phyloP scores from a whole-genome alignment of 805 yeast genomes.

The Middelhovenomyces tepae region DNA sequence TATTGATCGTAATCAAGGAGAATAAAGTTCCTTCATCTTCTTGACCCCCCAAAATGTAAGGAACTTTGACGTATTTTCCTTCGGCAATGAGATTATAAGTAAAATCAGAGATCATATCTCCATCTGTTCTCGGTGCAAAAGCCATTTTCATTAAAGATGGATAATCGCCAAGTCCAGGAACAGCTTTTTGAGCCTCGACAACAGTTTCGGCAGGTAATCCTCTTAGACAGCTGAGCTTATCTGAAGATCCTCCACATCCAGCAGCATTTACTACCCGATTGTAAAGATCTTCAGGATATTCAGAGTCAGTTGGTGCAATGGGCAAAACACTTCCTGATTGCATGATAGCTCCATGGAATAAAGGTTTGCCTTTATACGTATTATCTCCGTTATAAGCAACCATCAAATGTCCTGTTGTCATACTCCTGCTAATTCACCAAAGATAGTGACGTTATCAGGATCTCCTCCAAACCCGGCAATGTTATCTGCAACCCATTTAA shows the following conservation, averaged over 20 bases:
- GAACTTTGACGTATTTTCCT: constrained; percentile 2
- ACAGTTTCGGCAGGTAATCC: background rate
- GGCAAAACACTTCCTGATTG: constrained; percentile 6
- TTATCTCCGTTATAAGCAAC: background rate
- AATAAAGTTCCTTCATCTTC: constrained; percentile 3
- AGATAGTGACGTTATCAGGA: constrained; percentile 27
- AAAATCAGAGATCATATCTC: background rate
- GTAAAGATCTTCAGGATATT: background rate
- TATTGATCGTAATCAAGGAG: background rate
- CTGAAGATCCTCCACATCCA: background rate
- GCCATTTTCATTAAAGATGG: constrained; percentile 1
- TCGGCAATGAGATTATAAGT: background rate
- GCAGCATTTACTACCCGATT: constrained; percentile 2
- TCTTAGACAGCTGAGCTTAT: background rate
- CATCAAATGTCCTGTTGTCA: constrained; percentile 1
- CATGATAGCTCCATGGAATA: constrained; percentile 6
- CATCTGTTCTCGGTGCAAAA: constrained; percentile 2
- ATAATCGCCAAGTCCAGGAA: too few relatives aligned
- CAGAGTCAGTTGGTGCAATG: background rate
- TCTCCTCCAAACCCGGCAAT: constrained; percentile 33
- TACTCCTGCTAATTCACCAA: constrained; percentile 35
- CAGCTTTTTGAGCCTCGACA: background rate
- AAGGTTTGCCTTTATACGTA: background rate
- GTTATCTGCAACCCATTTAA: constrained; percentile 30
- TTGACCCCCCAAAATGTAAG: background rate